Evolutionary conservation across 495 filamentous ascomycete genomes (phyloP).

Genomic region (Penicillium bovifimosum): DNA sequence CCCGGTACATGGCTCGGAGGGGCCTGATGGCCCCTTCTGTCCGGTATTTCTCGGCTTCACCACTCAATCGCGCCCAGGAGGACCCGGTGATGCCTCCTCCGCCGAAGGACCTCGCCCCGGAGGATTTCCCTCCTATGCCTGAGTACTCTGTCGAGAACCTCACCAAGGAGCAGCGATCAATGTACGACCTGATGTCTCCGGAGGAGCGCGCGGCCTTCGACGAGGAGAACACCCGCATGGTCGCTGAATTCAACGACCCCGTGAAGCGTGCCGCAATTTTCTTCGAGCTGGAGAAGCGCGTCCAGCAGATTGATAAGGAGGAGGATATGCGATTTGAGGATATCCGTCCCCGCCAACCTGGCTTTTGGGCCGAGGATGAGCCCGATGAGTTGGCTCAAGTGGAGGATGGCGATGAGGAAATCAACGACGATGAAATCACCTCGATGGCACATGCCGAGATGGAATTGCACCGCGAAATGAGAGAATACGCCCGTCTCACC

Average conservation of each 20-base stretch:
- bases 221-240: conserved; percentile 30
- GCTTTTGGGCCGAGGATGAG: conserved; percentile 52
- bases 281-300: conserved; percentile 28
- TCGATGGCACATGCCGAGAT: conserved; percentile 76
- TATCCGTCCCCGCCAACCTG: conserved; percentile 21
- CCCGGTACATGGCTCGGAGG: conserved; percentile 27
- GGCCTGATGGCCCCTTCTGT: conserved; percentile 19
- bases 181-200: conserved; percentile 45
- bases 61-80: conserved; percentile 32
- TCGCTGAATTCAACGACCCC: conserved; percentile 39
- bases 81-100: conserved; percentile 33
- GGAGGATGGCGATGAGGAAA: conserved; percentile 59
- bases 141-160: conserved; percentile 40
- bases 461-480: conserved; percentile 80
- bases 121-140: conserved; percentile 30
- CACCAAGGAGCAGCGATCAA: conserved; percentile 35
- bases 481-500: conserved; percentile 79
- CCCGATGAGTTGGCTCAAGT: conserved; percentile 45
- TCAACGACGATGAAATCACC: conserved; percentile 76
- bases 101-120: conserved; percentile 27
- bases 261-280: conserved; percentile 26
- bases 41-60: conserved; percentile 39
- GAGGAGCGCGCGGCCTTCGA: conserved; percentile 44
- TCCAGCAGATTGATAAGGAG: conserved; percentile 31
- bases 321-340: conserved; percentile 34